Conservation (phyloP, 2,329 filamentous ascomycete species). For the Cladosporium sp. region DNA sequence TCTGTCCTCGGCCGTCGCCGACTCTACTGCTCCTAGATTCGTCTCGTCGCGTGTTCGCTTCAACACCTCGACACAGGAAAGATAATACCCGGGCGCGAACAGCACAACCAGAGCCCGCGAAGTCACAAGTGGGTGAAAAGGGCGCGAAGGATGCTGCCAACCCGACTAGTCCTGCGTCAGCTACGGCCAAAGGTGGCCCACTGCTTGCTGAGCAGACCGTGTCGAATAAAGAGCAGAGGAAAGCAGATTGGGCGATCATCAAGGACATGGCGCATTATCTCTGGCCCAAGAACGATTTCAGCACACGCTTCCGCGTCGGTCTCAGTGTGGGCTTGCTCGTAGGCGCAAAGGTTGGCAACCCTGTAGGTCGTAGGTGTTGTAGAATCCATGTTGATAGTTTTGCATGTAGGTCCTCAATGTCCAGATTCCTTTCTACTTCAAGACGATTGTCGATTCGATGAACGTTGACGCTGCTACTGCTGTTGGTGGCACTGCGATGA, state of each 20-base stretch:
- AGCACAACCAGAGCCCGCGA: conserved; percentile 19
- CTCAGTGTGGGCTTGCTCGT: conserved; percentile 79
- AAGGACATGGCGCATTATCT: conserved; percentile 95
- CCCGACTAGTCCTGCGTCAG: conserved; percentile 27
- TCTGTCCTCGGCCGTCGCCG: background rate
- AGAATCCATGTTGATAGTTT: conserved; percentile 29
- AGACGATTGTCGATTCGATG: conserved; percentile 95
- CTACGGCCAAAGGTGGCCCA: conserved; percentile 46
- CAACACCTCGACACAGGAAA: conserved; percentile 41
- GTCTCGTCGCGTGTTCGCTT: conserved; percentile 39
- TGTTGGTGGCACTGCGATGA: conserved; percentile 81
- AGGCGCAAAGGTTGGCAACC: conserved; percentile 68
- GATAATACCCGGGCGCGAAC: conserved; percentile 32
- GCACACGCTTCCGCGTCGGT: conserved; percentile 78
- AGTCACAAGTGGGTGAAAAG: conserved; percentile 31
- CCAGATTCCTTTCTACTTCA: conserved; percentile 98
- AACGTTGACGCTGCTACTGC: conserved; percentile 81
- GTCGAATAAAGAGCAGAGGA: conserved; percentile 81
- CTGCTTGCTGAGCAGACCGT: conserved; percentile 62
- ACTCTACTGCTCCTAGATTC: conserved; percentile 1
- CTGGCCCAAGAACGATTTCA: conserved; percentile 84
- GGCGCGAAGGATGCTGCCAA: conserved; percentile 26
- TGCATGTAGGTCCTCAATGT: conserved; percentile 70
- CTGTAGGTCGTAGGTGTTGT: background rate
- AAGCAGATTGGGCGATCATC: conserved; percentile 97